Base-by-base conservation (phyloP, 345 rosid genomes). In the Brassica incana region DNA sequence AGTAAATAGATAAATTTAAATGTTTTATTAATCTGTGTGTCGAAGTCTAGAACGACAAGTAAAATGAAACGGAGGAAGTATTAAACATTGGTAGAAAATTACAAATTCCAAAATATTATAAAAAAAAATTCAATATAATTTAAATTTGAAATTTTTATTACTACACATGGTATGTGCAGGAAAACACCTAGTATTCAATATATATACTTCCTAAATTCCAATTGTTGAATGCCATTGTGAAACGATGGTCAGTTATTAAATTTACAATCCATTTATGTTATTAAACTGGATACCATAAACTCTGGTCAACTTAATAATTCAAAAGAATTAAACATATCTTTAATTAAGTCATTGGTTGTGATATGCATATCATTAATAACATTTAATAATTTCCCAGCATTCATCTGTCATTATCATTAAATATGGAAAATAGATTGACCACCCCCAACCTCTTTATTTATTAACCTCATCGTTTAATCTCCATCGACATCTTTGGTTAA, bases 251-350 rank as follows among this genome's bases (percentile, higher is more conserved):
- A 8, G 40, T 66, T 14, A 38, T 38, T 29, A 25, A 10, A 35
- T 27, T 29, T 30, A 72, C 27, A 56, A 12, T 15, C 33, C 40
- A 5, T 4, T 38, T 16, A 48, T 45, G 54, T n/a, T 9, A 66
- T 59, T 1, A 18, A 32, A 43, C 30, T 20, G 25, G 25, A 67
- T 67, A 60, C 69, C 30, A 73, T 43, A 67, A 6, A 48, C 43
- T 73, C 43, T 67, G 40, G 82, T 67, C 82, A 78, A 73, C 82
- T 67, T 79, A 73, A 73, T 79, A 73, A 79, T 73, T 59, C 50
- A 10, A 43, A 11, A 43, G 50, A 43, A 43, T 43, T 43, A 43
- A 43, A 43, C 50, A 43, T 10, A 43, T 43, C 4, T 14, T 43
- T 43, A 66, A 78, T 58, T 68, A 79, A 20, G 25, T 45, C 40